These are phyloP conservation scores for Isoetes engelmannii DNA, from an alignment of 83 land plant genomes.

Conservation along the genomic window DNA sequence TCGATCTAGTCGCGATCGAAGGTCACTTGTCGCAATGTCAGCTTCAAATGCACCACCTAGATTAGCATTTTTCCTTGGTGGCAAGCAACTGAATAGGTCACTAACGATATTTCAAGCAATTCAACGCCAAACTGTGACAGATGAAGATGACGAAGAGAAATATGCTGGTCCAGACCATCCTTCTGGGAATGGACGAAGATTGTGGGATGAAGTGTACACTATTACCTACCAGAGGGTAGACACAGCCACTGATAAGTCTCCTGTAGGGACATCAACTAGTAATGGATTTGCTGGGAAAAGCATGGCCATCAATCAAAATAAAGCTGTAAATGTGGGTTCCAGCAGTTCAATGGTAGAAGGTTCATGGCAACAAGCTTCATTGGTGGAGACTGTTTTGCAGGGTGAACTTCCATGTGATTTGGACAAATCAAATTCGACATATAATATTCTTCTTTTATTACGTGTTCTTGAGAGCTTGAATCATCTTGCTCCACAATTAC, in stretches of 20 bases:
- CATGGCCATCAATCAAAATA: conserved; percentile 3
- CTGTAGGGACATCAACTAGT: conserved; percentile 32
- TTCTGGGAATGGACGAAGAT: conserved; percentile 70
- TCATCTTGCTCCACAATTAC: conserved; percentile 73
- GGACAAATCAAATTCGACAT: conserved; percentile 73
- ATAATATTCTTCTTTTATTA: conserved; percentile 59
- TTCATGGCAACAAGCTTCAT: conserved; percentile 44
- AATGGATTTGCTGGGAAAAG: conserved; percentile 24
- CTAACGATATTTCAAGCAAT: conserved; percentile 89
- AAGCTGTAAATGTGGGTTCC: conserved; percentile 27
- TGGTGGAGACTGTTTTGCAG: conserved; percentile 48
- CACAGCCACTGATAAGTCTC: conserved; percentile 32
- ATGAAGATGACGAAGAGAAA: conserved; percentile 92
- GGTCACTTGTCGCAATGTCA: conserved; percentile 41
- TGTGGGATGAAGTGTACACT: conserved; percentile 91
- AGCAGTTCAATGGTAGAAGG: conserved; percentile 44
- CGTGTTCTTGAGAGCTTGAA: conserved; percentile 78
- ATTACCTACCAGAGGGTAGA: conserved; percentile 85
- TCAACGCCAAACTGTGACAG: conserved; percentile 74
- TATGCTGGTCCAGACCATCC: conserved; percentile 60
- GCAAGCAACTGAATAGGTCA: conserved; percentile 71
- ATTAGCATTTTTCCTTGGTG: conserved; percentile 67
- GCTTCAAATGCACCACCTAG: conserved; percentile 50
- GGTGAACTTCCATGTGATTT: conserved; percentile 90
- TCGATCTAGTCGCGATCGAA: conserved; percentile 51